A percentile compares a stretch with the other conserved stretches of the same genome.
Conservation (phyloP, 805 yeast species). For the Candida maesae region DNA sequence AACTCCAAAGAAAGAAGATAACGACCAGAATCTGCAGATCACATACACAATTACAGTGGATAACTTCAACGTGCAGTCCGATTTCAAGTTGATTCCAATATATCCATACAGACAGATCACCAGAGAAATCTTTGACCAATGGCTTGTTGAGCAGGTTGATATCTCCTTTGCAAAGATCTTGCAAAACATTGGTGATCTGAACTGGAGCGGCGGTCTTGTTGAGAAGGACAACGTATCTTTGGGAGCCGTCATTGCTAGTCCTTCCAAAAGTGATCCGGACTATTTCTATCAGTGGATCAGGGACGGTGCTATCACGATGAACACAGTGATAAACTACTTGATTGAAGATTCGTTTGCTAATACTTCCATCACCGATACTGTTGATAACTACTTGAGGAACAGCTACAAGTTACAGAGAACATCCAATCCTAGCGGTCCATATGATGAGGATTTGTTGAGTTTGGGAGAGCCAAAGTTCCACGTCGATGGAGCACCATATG, state of each 20-base stretch:
- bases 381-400: conserved; percentile 63
- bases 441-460: conserved; percentile 43
- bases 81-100: conserved; percentile 18
- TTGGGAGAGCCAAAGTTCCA: conserved; percentile 90
- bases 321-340: conserved; percentile 55
- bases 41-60: conserved; percentile 12
- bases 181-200: conserved; percentile 44
- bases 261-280: conserved; percentile 66
- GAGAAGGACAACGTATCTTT: conserved; percentile 37
- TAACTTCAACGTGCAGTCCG: conserved; percentile 24
- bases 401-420: conserved; percentile 58
- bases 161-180: conserved; percentile 41
- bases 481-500: conserved; percentile 61
- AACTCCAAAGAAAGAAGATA: not conserved
- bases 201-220: conserved; percentile 25
- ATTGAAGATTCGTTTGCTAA: conserved; percentile 36
- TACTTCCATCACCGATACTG: conserved; percentile 23
- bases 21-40: not conserved
- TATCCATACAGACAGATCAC: conserved; percentile 20
- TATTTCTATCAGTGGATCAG: conserved; percentile 90
- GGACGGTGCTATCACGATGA: conserved; percentile 80
- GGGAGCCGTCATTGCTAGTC: conserved; percentile 85
- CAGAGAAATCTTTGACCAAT: conserved; percentile 35
- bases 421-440: conserved; percentile 65
- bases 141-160: conserved; percentile 42